Evolutionary conservation across 495 filamentous ascomycete species (phyloP).

Genomic region (Pyrenula aspistea): DNA sequence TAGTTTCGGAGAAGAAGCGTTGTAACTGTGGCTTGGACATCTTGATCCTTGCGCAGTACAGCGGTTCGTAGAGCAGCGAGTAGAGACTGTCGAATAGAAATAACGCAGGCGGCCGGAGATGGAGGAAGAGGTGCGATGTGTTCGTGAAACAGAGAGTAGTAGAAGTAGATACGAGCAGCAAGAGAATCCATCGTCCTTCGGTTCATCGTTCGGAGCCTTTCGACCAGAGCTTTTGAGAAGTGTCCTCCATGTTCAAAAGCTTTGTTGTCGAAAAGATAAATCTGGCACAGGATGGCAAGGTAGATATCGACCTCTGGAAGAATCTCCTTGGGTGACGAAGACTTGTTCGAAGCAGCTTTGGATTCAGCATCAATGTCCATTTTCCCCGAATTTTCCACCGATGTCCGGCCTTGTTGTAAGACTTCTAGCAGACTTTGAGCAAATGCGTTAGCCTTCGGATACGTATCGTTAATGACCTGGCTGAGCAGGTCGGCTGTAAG

Average conservation of each 20-base stretch:
- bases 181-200: constrained; percentile 89
- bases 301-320: constrained; percentile 90
- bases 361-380: constrained; percentile 70
- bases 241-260: constrained; percentile 63
- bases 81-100: constrained; percentile 73
- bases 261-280: constrained; percentile 77
- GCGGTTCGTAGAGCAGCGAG: constrained; percentile 84
- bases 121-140: constrained; percentile 76
- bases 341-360: constrained; percentile 10
- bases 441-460: constrained; percentile 48
- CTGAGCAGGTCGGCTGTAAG: constrained; percentile 70
- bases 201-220: constrained; percentile 78
- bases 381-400: constrained; percentile 38
- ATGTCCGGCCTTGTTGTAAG: constrained; percentile 47
- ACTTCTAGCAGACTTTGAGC: constrained; percentile 59
- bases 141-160: constrained; percentile 90
- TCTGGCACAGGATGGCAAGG: constrained; percentile 78
- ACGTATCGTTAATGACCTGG: constrained; percentile 71
- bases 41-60: constrained; percentile 87
- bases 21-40: constrained; percentile 91
- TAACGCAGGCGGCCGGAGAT: constrained; percentile 70
- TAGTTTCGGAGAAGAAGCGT: constrained; percentile 93
- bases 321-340: constrained; percentile 45
- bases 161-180: constrained; percentile 93
- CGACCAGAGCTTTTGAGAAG: constrained; percentile 71